Base-by-base conservation (phyloP, 2,329 filamentous ascomycete genomes). In the Diaporthe capsici region DNA sequence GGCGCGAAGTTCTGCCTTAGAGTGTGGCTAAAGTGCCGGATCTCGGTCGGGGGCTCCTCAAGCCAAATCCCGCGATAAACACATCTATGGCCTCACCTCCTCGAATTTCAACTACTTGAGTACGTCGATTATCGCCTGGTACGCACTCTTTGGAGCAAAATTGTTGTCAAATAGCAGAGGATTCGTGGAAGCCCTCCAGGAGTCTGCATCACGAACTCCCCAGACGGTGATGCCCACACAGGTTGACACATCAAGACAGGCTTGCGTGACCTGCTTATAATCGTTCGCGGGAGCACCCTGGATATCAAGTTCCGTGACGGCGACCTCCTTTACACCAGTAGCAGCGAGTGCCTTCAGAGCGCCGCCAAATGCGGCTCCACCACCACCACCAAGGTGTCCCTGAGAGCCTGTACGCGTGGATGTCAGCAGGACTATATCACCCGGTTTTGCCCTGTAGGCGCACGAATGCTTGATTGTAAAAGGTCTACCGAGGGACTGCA, bases 241-340 rank as follows among this genome's bases (percentile, higher is more conserved):
- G 25, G 76, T 78, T 2, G 73, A 71, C 17, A 81, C 75, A 13
- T 81, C 79, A 1, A 81, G 71, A 0, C 73, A 80, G 7, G 80
- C 77, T 47, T 81, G 80, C 2, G 76, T 77, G 31, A 90, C 87
- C 57, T 88, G 87, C n/a, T 87, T 82, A 79, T 92, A 94, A 81
- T 94, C 92, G 28, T 83, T 82, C 6, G 87, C 78, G 25, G 87
- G 84, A 10, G 90, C 91, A 28, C 85, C 85, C 70, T 88, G 87
- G 79, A 95, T 94, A 80, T 95, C 93, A 31, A 94, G 86, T 84
- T 94, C 92, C 2, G 92, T 94, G 67, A 93, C 87, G 8, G 92
- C 92, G 44, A 92, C 88, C 80, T 94, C 91, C 61, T 82, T 83
- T 8, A 68, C 65, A 20, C 86, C 88, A 8, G 87, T 84, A 15